Conservation (phyloP, 805 yeast genomes). For the Yarrowia sp. region DNA sequence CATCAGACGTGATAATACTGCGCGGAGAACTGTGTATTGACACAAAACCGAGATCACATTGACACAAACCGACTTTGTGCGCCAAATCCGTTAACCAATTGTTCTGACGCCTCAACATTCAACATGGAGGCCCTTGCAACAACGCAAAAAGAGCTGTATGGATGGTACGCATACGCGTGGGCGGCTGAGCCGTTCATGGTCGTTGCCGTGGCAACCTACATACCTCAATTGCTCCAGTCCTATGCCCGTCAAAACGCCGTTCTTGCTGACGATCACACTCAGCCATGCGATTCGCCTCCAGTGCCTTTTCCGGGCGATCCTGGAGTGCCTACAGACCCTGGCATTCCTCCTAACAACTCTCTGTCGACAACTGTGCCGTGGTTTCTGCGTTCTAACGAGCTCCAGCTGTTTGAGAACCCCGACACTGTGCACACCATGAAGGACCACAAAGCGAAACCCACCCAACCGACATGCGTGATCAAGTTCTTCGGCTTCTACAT, state of each 20-base stretch:
- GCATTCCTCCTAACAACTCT: slow-evolving; percentile 7
- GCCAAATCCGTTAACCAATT: no score
- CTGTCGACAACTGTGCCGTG: slow-evolving; percentile 24
- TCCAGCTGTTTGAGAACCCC: neutral
- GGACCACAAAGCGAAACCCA: slow-evolving; percentile 30
- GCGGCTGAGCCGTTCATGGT: slow-evolving; percentile 82
- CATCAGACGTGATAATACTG: no score
- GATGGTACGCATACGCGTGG: slow-evolving; percentile 69
- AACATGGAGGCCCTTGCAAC: neutral
- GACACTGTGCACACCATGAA: slow-evolving; percentile 1
- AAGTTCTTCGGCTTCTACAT: slow-evolving; percentile 48
- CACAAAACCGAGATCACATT: no score
- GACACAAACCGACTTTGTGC: no score
- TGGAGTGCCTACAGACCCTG: slow-evolving; percentile 14
- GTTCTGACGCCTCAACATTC: neutral
- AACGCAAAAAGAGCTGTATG: slow-evolving; percentile 46
- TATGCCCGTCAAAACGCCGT: slow-evolving; percentile 75
- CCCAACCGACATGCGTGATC: slow-evolving; percentile 48
- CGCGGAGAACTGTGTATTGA: no score
- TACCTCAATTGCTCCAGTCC: slow-evolving; percentile 68
- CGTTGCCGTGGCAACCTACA: slow-evolving; percentile 74
- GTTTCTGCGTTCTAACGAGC: neutral
- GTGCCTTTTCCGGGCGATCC: slow-evolving; percentile 40
- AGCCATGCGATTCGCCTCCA: slow-evolving; percentile 49
- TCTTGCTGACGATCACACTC: slow-evolving; percentile 52